Base-by-base conservation (phyloP, 345 rosid species). In the Anastatica hierochuntica region DNA sequence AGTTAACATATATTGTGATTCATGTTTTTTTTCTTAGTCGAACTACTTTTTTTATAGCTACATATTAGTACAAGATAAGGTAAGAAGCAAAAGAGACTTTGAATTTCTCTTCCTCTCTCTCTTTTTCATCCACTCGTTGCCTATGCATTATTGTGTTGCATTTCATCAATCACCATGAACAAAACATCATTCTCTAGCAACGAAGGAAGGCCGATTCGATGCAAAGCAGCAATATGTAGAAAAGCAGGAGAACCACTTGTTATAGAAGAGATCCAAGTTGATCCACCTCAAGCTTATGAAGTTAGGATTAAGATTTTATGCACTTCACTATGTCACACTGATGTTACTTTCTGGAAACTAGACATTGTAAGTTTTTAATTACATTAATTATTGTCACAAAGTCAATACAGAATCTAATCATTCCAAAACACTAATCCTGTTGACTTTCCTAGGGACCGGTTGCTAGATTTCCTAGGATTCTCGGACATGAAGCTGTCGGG, bases 401-500 rank as follows among this genome's bases (percentile, higher is more conserved):
- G n/a, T n/a, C n/a, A 36, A 33, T 21, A 3, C 30, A 34, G 26
- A 27, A 29, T 44, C 44, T 7, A 11, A 24, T n/a, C 14, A 14
- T 37, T 19, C n/a, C n/a, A n/a, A n/a, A n/a, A n/a, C 27, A 14
- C 17, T 43, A 4, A 34, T n/a, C 27, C 6, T 10, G 37, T 17
- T 49, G 0, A 9, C 8, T 29, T 50, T 30, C 72, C 1, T 51
- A 77, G 92, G 77, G 68, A 30, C 84, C 92, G 0, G 0, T 39
- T 26, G 56, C 75, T 8, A 9, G 30, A 15, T 78, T 75, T 60
- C 94, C 90, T 1, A 77, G 75, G 65, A 79, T 88, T 34, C 36
- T 88, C 2, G 95, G 90, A 14, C 95, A 88, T 19, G 86, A 88
- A 72, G 90, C 95, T 1, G 76, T 66, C 43, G 88, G 92, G 94